phyloP scores from a whole-genome alignment of 306 rosid genomes.

The Vigna angularis region DNA sequence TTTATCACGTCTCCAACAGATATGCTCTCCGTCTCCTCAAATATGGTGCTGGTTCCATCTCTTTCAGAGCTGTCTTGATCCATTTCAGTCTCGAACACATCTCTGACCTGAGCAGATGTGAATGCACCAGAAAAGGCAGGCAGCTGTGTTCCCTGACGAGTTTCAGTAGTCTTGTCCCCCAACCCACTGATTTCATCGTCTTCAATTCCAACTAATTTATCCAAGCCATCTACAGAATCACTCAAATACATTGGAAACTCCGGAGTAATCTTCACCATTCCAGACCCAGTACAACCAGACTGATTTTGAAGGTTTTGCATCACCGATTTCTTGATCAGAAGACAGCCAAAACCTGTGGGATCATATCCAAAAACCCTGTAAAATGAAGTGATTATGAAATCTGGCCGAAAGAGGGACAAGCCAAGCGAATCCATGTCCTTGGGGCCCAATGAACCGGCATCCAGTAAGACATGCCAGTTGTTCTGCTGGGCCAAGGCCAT shows the following conservation, averaged over 20 bases:
- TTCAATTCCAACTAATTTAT: conserved; percentile 66
- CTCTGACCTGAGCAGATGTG: conserved; percentile 92
- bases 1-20: conserved; percentile 96
- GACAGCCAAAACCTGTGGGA: conserved; percentile 98
- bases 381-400: conserved; percentile 91
- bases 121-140: conserved; percentile 96
- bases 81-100: conserved; percentile 92
- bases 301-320: conserved; percentile 88
- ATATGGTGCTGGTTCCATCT: conserved; percentile 92
- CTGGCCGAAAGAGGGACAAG: conserved; percentile 91
- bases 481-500: conserved; percentile 99
- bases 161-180: conserved; percentile 66
- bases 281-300: conserved; percentile 90
- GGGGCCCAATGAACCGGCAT: conserved; percentile 97
- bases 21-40: conserved; percentile 89
- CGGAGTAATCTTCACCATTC: conserved; percentile 96
- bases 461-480: conserved; percentile 97
- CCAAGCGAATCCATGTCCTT: conserved; percentile 99
- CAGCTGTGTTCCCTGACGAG: conserved; percentile 70
- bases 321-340: conserved; percentile 89
- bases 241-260: conserved; percentile 90
- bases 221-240: conserved; percentile 87
- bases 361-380: conserved; percentile 97
- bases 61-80: conserved; percentile 92
- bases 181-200: conserved; percentile 58